Conservation (phyloP, 73 alveolate species). For the Tetrahymena elliotti region DNA sequence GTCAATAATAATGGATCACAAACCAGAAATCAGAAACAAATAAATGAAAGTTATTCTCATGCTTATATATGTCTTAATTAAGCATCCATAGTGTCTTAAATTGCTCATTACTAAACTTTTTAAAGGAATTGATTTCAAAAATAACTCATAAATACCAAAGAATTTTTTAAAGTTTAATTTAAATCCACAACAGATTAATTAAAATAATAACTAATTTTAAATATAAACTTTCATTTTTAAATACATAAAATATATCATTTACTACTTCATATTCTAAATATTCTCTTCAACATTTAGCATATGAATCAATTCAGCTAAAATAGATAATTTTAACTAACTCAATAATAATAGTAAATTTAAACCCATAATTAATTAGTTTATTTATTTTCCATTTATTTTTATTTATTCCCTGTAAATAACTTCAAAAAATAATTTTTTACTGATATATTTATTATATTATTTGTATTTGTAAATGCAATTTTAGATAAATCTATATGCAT, state of each 20-base stretch:
- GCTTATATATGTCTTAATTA: background rate
- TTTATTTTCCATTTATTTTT: too few species aligned
- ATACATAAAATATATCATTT: background rate
- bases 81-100: background rate
- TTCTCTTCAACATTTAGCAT: background rate
- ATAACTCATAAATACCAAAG: background rate
- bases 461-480: too few species aligned
- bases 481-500: too few species aligned
- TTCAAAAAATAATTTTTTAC: too few species aligned
- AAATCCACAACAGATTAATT: background rate
- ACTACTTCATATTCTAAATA: background rate
- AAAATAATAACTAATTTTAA: background rate
- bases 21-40: background rate
- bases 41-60: background rate
- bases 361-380: too few species aligned
- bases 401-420: too few species aligned
- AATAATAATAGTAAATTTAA: background rate
- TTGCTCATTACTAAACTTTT: background rate
- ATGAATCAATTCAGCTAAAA: background rate
- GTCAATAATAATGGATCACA: background rate
- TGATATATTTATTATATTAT: too few species aligned
- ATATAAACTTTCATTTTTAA: background rate
- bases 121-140: background rate
- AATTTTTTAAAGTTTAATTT: background rate
- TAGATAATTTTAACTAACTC: background rate